A percentile compares a stretch with the other conserved stretches of the same genome.
Evolutionary conservation across 1,139 yeast species (phyloP).

Genomic region (Meyerozyma smithsonii): DNA sequence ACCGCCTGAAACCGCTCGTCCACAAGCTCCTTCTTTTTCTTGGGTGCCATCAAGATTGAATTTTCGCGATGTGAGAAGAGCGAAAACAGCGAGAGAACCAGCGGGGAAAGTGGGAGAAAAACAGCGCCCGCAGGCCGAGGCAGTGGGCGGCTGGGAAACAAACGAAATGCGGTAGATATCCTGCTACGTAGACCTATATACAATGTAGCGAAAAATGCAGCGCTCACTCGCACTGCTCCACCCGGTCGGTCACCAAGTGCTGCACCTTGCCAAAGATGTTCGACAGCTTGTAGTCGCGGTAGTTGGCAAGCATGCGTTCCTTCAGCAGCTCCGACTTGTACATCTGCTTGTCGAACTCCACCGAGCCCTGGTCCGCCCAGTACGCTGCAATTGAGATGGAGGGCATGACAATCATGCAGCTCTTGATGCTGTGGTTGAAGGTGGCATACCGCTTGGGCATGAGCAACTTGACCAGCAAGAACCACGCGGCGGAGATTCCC

Average conservation of each 20-base stretch:
- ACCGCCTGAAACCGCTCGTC: conserved; percentile 87
- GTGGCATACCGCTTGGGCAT: conserved; percentile 31
- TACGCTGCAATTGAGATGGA: conserved; percentile 37
- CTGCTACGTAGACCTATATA: no score
- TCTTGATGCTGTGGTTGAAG: conserved; percentile 37
- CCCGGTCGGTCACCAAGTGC: background rate
- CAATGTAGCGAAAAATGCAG: no score
- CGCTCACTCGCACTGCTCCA: no score
- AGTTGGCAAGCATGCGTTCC: conserved; percentile 18
- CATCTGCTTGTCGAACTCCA: conserved; percentile 40
- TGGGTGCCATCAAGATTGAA: conserved; percentile 38
- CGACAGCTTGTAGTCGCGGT: conserved; percentile 16
- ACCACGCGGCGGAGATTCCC: conserved; percentile 29
- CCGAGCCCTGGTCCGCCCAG: conserved; percentile 47
- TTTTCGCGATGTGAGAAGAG: conserved; percentile 7
- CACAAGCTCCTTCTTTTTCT: conserved; percentile 53
- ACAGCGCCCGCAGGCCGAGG: no score
- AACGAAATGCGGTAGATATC: no score
- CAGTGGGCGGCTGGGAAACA: no score
- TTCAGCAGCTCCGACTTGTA: conserved; percentile 31
- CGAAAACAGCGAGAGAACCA: no score
- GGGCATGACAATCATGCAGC: conserved; percentile 39
- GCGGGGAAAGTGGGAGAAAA: no score
- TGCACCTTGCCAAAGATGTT: background rate
- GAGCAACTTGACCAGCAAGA: conserved; percentile 27